Conservation (phyloP, 2,329 filamentous ascomycete genomes). For the Epichloe typhina region DNA sequence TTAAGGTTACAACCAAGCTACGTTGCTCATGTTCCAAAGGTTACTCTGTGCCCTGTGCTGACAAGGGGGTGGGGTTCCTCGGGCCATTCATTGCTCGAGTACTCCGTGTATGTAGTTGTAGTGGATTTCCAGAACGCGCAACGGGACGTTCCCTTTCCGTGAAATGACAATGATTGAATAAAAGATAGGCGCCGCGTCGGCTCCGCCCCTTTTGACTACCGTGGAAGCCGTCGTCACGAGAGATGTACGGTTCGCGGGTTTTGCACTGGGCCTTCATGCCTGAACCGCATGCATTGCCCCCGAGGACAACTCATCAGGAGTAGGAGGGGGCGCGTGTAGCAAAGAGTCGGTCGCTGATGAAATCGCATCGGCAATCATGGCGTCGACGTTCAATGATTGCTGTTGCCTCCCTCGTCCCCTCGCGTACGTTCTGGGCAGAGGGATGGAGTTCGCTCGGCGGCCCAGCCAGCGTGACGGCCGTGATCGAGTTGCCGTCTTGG, state of each 20-base stretch:
- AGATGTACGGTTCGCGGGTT: no score
- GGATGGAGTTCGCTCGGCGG: no score
- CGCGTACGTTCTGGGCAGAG: neutral
- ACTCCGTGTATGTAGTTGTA: no score
- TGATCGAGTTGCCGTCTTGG: conserved; percentile 3
- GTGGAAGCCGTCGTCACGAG: neutral
- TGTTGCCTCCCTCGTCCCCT: neutral
- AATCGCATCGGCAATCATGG: neutral
- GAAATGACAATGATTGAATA: no score
- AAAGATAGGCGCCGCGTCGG: no score
- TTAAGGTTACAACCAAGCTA: conserved; percentile 2
- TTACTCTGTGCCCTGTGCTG: neutral
- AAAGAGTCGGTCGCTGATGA: neutral
- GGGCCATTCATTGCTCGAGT: neutral
- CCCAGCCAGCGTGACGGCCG: neutral
- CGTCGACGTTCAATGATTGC: neutral
- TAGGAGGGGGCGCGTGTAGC: neutral
- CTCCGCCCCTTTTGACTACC: neutral
- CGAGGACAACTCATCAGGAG: neutral
- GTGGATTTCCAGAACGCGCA: no score
- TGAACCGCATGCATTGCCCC: no score
- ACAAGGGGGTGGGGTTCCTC: neutral
- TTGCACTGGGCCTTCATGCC: no score
- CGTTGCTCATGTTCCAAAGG: neutral
- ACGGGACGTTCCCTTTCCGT: no score